Base-by-base conservation (phyloP, 1,139 yeast genomes). In the Magnusiomyces tetraspermus region DNA sequence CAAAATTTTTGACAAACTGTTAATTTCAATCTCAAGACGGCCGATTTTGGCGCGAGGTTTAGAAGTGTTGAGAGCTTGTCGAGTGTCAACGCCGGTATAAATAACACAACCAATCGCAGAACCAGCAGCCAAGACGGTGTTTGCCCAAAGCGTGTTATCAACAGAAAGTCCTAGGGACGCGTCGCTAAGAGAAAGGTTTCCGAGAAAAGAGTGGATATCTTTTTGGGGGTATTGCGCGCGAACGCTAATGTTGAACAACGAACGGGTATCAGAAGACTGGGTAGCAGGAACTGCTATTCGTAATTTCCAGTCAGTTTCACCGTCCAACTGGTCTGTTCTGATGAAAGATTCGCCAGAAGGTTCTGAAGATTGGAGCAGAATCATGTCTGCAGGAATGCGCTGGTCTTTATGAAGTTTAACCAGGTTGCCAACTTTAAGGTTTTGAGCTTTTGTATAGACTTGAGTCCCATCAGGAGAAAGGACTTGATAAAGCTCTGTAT, bases 251-350 rank as follows among this genome's bases (percentile, higher is more conserved):
- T 77, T 70, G 51, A 71, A 70, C 26, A 74, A 67, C 24, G 76
- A 60, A 48, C 76, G 78, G 41, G 71, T 73, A 28, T 71, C 68
- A 49, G 80, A 62, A 19, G 66, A 62, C 68, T 92, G 97, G 0
- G 97, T 87, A 30, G 81, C 65, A 10, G 82, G 77, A 51, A 82
- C 76, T 0, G 97, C 94, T 33, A 86, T 72, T 60, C 96, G 74
- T 53, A 94, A 74, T 67, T 94, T 94, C 99, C 99, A 94, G 70
- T 94, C 99, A 10, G 99, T 94, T 67, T 94, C 99, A 62, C 99
- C 99, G 67, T 94, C 99, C 52, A 94, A 74, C 68, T 94, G 99
- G 71, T 94, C 99, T 0, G 99, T 94, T 62, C 95, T 85, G 59
- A 94, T 86, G 63, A 94, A 94, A 1, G 92, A 79, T 66, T 92